Evolutionary conservation across 2,329 filamentous ascomycete species (phyloP), one percentile per base, ranked within the genome.

Genomic region (Calonectria montana): DNA sequence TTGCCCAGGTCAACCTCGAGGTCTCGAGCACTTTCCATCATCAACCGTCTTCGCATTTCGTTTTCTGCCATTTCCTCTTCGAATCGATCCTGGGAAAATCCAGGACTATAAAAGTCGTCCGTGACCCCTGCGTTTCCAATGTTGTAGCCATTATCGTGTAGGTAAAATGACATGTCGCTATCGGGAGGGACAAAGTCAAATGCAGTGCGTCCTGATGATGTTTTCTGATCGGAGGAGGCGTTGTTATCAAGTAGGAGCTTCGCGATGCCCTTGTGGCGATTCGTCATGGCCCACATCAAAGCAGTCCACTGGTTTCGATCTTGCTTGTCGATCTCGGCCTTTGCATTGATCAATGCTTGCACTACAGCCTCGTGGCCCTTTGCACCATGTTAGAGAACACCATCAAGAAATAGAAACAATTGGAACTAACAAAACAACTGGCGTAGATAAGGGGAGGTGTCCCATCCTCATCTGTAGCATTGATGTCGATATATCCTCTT

Each of bases 241-340:
- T 96, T 96, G 79, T 97, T 94, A 82, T 99, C 96, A 39, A 99
- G 89, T 18, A 99, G 87, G 13, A 95, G 88, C 84, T 98, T 98
- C 41, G 96, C 96, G 76, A 99, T 99, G 59, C 92, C 92, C 84
- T 98, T 98, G 84, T 99, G 97, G 69, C 96, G 88, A 83, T 99
- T 99, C 68, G 97, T 99, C 94, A 98, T 98, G 62, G 97, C 96
- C 97, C 97, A 99, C 96, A 99, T 99, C 73, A 99, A 88, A 16
- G 97, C 94, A 79, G 94, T 98, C 97, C 97, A 99, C 81, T 97
- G 93, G 81, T 98, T 98, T 74, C 93, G 94, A 82, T 99, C 97
- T 83, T 98, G 96, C 79, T 93, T 93, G 84, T 99, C 95, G 65
- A 98, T 95, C 78, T 95, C 91, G 45, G 93, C 96, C 27, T 96